Base-by-base conservation (phyloP, 2,329 filamentous ascomycete genomes). In the Pezicula carpinea region DNA sequence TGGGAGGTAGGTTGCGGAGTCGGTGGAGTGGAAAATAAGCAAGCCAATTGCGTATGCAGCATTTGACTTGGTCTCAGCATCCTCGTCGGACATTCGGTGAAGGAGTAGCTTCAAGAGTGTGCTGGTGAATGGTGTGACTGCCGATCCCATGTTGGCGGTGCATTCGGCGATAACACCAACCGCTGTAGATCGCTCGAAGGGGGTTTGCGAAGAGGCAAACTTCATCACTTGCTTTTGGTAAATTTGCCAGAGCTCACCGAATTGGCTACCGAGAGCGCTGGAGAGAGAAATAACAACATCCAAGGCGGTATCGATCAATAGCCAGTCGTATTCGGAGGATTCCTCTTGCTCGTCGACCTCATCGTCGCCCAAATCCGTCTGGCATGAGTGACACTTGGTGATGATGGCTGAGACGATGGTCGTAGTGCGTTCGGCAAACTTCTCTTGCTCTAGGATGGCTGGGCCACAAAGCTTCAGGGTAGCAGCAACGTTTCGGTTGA, bases 311-410 rank as follows among this genome's bases (percentile, higher is more conserved):
- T 99, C 93, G 46, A 97, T 86, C 43, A 96, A 85, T 15, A 96
- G 80, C 93, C 93, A 97, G 73, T 97, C 93, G 62, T 95, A 96
- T 71, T 99, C 93, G 2, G 92, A 95, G 23, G 86, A 64, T 90
- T 92, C 45, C 73, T 73, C 82, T 8, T 62, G 59, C 47, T 82
- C 77, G 52, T 85, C 80, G 58, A 92, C 90, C 47, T 88, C 86
- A 52, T 89, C 85, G 50, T 87, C 85, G 39, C 86, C 88, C 18
- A 95, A 80, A 63, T 96, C 92, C 62, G 92, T 82, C 70, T 99
- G 93, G 74, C 89, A 96, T 47, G 88, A 84, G 71, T 99, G 93
- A 53, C 87, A 84, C 69, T 92, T 91, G 53, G 85, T 92, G 62
- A 97, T 85, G 63, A 97, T 83, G 42, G 86, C 76, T 51, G 82